Evolutionary conservation across 2,329 filamentous ascomycete genomes (phyloP), one percentile per base, ranked within the genome.

Genomic region (Xylaria sp.): DNA sequence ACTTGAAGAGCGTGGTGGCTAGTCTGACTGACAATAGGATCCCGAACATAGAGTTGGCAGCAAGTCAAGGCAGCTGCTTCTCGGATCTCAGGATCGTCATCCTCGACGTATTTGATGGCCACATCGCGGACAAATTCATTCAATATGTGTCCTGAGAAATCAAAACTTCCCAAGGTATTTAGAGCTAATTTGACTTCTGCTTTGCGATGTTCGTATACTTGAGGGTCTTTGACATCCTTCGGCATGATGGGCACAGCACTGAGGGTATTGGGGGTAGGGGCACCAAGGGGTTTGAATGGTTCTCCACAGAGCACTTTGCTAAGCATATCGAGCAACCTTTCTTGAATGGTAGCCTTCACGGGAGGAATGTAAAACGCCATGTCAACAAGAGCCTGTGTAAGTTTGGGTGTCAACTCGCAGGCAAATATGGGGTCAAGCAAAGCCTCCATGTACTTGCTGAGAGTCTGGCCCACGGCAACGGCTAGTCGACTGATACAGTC

Each of bases 41-140:
- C 96, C 70, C 92, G 89, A 47, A 98, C 92, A 73, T 98, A 98
- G 47, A 99, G 86, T 76, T 99, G 96, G 74, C 96, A 99, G 78
- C 95, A 98, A 4, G 96, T 99, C 64, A 99, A 83, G 15, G 95
- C 94, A 2, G 95, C 94, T 15, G 95, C 95, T 77, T 97, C 94
- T 63, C 95, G 88, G 53, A 97, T 97, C 67, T 96, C 92, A 0
- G 92, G 85, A 71, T 97, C 96, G 70, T 98, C 94, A 67, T 96
- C 95, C 70, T 99, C 94, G 43, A 99, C 94, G 71, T 97, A 99
- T 75, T 94, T 95, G 73, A 99, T 96, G 3, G 96, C 95, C 52
- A 99, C 95, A 74, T 99, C 95, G 23, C 95, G 91, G 28, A 99
- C 95, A 70, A 99, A 99, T 75, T 99, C 96, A 72, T 99, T 99